phyloP scores from a whole-genome alignment of 177 flowering plant genomes.

The Vitis hybrid region DNA sequence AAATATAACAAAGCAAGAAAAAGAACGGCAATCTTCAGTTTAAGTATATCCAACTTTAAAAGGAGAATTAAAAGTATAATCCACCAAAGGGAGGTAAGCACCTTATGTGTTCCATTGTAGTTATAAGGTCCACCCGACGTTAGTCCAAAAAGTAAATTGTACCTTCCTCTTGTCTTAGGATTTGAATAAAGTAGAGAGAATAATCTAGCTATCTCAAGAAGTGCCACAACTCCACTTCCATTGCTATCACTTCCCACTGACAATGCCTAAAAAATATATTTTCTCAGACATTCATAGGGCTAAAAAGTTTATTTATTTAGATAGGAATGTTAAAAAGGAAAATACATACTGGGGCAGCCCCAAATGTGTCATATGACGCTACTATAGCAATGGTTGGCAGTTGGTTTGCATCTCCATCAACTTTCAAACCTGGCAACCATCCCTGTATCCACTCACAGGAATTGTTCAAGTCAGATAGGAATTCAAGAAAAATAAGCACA shows the following conservation, averaged over 20 bases:
- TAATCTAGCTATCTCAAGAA: conserved; percentile 90
- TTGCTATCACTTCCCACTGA: conserved; percentile 97
- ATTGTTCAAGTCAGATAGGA: not conserved
- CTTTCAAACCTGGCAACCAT: conserved; percentile 88
- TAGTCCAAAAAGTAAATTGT: conserved; percentile 87
- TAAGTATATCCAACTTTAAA: not conserved
- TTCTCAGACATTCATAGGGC: no score
- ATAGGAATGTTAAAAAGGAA: not conserved
- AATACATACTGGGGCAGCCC: conserved; percentile 87
- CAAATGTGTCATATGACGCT: conserved; percentile 98
- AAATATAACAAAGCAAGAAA: not conserved
- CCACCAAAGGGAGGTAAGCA: conserved; percentile 19
- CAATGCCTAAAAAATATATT: conserved; percentile 50
- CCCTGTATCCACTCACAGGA: conserved; percentile 52
- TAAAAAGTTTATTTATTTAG: no score
- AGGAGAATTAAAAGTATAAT: not conserved
- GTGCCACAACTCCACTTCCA: conserved; percentile 96
- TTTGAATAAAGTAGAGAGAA: conserved; percentile 89
- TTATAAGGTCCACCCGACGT: conserved; percentile 99
- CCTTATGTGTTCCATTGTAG: conserved; percentile 96
- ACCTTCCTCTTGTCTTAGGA: conserved; percentile 94
- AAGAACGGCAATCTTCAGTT: not conserved
- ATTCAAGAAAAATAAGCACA: not conserved
- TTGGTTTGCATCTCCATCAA: conserved; percentile 83
- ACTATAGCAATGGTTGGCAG: conserved; percentile 99